phyloP scores from a whole-genome alignment of 2,329 filamentous ascomycete species.

The Elsinoe perseae region DNA sequence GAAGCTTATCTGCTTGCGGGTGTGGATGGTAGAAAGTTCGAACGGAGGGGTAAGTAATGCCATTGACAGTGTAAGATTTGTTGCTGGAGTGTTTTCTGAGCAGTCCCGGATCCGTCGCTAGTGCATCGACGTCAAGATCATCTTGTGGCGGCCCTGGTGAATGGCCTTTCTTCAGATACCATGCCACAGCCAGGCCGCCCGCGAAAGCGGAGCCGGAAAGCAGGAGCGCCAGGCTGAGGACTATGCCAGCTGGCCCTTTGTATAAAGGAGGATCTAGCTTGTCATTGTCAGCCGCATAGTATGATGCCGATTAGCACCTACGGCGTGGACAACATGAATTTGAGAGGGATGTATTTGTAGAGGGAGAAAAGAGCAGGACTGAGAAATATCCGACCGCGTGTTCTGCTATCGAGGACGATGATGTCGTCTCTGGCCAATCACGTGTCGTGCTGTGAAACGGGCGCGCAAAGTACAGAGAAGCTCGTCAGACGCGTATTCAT shows the following conservation, averaged over 20 bases:
- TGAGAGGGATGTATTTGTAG: not conserved
- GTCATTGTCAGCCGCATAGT: too few species aligned
- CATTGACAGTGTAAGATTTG: conserved; percentile 57
- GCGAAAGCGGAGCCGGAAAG: conserved; percentile 7
- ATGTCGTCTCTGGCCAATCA: conserved; percentile 11
- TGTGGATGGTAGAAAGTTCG: conserved; percentile 80
- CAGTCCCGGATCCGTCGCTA: conserved; percentile 65
- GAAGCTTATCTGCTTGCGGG: conserved; percentile 72
- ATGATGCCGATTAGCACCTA: too few species aligned
- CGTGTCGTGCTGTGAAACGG: not conserved
- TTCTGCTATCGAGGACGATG: not conserved
- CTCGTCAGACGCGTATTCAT: not conserved
- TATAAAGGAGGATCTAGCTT: too few species aligned
- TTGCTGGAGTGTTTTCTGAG: conserved; percentile 68
- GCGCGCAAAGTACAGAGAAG: not conserved
- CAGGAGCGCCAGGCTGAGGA: conserved; percentile 9
- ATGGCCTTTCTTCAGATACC: conserved; percentile 6
- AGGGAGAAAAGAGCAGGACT: not conserved
- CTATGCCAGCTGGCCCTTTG: conserved; percentile 4
- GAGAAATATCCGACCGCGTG: not conserved
- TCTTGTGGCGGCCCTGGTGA: not conserved
- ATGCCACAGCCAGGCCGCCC: conserved; percentile 9
- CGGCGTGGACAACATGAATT: too few species aligned
- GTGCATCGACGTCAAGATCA: conserved; percentile 33
- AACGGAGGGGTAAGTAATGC: conserved; percentile 63